Evolutionary conservation across 2,329 filamentous ascomycete genomes (phyloP), one percentile per base, ranked within the genome.

Genomic region (Stromatinia cepivora): DNA sequence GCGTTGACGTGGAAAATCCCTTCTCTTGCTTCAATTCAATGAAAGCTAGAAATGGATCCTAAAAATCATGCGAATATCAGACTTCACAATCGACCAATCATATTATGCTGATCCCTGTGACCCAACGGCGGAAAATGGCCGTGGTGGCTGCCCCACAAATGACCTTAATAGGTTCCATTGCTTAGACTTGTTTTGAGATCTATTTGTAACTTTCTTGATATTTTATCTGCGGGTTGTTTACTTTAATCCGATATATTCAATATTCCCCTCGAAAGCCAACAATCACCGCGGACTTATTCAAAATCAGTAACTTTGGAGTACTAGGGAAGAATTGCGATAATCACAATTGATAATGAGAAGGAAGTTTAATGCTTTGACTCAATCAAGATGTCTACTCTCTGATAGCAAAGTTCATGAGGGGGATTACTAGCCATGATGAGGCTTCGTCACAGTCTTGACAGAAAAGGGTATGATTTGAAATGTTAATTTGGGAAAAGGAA

Each of bases 341-440:
- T 99, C 80, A 97, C 92, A 25, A 89, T 99, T 78, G 90, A 94
- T 81, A 90, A 92, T 65, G 87, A 90, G 67, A 87, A 89, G 78
- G 78, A 97, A 97, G 82, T 92, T 98, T 80, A 96, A 96, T 80
- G 93, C 94, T 45, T 82, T 97, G 65, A 86, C 82, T 70, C 84
- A 86, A 76, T 70, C 84, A 86, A 76, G 82, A 86, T 71, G 85
- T 89, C 65, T 98, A 97, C 83, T 97, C 91, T 79, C 85, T 88
- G 42, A 85, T 98, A 54, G 88, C 91, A 1, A 85, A 87, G 74
- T 85, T 88, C 62, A 82, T 99, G 78, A 87, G 90, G 70, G 90
- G 97, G 78, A 84, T 98, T 62, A 94, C 93, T 22, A 84, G 83
- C 11, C 89, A 89, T 72, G 88, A 94, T 71, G 92, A 97, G 73